Evolutionary conservation across 2,329 filamentous ascomycete species (phyloP).

Genomic region (Claviceps humidiphila): DNA sequence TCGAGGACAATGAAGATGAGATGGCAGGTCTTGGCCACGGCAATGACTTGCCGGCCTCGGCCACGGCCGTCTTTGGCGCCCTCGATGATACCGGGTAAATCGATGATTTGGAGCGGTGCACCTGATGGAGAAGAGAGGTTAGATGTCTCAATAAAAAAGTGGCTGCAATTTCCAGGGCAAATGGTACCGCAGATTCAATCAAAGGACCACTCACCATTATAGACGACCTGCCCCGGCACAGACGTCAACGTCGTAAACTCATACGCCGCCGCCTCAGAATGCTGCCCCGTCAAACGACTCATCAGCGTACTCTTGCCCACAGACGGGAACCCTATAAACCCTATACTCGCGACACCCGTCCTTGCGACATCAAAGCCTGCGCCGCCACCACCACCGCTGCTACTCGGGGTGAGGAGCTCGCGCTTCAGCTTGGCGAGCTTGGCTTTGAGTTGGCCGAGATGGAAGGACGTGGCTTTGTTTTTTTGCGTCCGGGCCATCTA

Average conservation of each 20-base stretch:
- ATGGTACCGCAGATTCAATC: no score
- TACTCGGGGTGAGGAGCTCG: slow-evolving; percentile 75
- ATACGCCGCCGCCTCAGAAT: slow-evolving; percentile 93
- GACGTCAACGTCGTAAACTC: slow-evolving; percentile 98
- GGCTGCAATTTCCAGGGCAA: no score
- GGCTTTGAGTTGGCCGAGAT: slow-evolving; percentile 92
- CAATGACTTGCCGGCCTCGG: slow-evolving; percentile 95
- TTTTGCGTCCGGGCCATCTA: slow-evolving; percentile 95
- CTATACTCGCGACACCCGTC: slow-evolving; percentile 92
- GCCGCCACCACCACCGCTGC: slow-evolving; percentile 57
- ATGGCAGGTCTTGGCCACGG: slow-evolving; percentile 96
- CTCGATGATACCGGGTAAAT: slow-evolving; percentile 96
- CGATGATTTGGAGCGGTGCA: slow-evolving; percentile 94
- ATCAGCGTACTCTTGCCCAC: slow-evolving; percentile 98
- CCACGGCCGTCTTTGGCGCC: slow-evolving; percentile 97
- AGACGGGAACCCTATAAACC: slow-evolving; percentile 96
- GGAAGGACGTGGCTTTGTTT: slow-evolving; percentile 89
- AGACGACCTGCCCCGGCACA: slow-evolving; percentile 87
- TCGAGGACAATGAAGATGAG: slow-evolving; percentile 97
- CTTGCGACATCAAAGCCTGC: slow-evolving; percentile 93
- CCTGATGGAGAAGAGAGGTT: slow-evolving; percentile 26
- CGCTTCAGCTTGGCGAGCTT: slow-evolving; percentile 97
- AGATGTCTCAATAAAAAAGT: no score
- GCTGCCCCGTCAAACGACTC: slow-evolving; percentile 86
- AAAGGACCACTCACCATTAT: slow-evolving; percentile 51